These are phyloP conservation scores for Vinca minor DNA, from an alignment of 257 asterid species.

Conservation along the genomic window DNA sequence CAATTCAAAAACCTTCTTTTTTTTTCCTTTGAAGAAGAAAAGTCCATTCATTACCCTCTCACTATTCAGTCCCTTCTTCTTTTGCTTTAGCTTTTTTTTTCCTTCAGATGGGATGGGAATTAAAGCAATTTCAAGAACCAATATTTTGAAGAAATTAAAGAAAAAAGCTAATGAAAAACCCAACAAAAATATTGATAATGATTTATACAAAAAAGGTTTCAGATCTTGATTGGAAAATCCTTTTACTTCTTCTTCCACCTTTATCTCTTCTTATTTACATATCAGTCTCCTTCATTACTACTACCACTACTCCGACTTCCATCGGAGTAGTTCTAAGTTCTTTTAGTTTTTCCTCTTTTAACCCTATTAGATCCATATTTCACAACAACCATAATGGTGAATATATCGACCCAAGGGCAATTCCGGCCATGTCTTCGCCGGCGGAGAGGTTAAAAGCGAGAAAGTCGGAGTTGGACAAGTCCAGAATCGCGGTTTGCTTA, in stretches of 20 bases:
- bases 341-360: conserved; percentile 17
- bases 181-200: conserved; percentile 8
- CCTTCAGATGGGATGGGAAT: neutral
- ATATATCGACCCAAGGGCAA: neutral
- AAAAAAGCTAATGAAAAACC: conserved; percentile 1
- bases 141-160: neutral
- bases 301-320: conserved; percentile 28
- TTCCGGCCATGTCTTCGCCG: neutral
- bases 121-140: neutral
- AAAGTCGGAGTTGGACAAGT: conserved; percentile 21
- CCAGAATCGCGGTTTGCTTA: conserved; percentile 84
- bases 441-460: neutral
- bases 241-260: conserved; percentile 45
- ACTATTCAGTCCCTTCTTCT: neutral
- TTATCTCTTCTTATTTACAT: conserved; percentile 39
- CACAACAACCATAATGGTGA: neutral
- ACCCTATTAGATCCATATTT: conserved; percentile 52
- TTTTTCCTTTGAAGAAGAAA: too few species aligned
- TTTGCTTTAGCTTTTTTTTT: neutral
- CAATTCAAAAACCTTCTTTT: neutral
- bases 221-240: conserved; percentile 56
- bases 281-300: conserved; percentile 30
- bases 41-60: neutral
- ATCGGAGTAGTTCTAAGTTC: neutral
- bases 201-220: conserved; percentile 24